These are phyloP conservation scores for Camellia sinensis DNA, from an alignment of 148 eudicot genomes.

Conservation along the genomic window DNA sequence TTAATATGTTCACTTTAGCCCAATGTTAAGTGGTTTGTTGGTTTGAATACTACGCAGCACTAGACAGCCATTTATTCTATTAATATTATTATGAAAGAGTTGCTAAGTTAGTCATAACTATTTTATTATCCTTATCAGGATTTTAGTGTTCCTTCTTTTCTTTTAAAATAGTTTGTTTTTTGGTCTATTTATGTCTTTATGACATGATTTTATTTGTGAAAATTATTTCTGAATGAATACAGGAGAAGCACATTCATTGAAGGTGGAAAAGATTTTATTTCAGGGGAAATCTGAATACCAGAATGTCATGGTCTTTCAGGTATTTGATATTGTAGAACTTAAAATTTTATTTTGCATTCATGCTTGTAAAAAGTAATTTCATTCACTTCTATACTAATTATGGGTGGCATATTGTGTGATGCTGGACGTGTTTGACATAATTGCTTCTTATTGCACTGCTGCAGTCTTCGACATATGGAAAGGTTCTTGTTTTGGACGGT, in stretches of 20 bases:
- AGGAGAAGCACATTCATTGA: conserved; percentile 95
- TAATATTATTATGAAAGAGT: not conserved
- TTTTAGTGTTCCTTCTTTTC: not conserved
- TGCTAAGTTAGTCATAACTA: not conserved
- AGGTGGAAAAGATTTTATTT: conserved; percentile 77
- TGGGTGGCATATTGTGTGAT: not conserved
- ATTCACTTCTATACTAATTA: not conserved
- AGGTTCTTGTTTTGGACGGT: conserved; percentile 80
- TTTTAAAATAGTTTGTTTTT: not conserved
- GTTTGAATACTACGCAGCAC: not conserved
- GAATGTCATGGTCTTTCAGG: conserved; percentile 78
- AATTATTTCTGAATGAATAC: conserved; percentile 5
- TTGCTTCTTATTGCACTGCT: conserved; percentile 45
- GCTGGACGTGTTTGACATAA: not conserved
- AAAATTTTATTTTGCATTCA: not conserved
- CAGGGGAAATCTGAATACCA: conserved; percentile 75
- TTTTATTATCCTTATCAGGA: not conserved
- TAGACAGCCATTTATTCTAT: not conserved
- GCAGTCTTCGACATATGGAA: conserved; percentile 84
- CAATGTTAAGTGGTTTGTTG: not conserved
- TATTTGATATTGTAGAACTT: conserved; percentile 21
- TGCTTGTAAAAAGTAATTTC: too few relatives aligned
- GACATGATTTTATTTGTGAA: not conserved
- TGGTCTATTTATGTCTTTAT: not conserved
- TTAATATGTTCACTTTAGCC: not conserved